phyloP scores from a whole-genome alignment of 2,329 filamentous ascomycete genomes.

The Shiraia bambusicola region DNA sequence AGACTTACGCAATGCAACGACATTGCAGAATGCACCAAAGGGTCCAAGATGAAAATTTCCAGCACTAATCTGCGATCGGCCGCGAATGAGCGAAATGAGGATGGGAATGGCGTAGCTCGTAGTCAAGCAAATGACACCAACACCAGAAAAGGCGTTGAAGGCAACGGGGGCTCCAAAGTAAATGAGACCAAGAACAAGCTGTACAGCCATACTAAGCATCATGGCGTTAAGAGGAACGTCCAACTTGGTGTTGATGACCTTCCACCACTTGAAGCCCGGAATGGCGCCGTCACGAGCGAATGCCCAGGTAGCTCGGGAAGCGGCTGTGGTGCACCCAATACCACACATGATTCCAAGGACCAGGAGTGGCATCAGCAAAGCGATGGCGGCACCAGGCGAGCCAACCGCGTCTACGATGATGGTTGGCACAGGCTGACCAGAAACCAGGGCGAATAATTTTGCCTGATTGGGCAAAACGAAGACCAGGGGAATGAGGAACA shows the following conservation, averaged over 20 bases:
- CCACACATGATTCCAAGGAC: constrained; percentile 68
- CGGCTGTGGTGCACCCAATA: constrained; percentile 68
- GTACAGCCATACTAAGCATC: constrained; percentile 68
- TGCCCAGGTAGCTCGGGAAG: constrained; percentile 68
- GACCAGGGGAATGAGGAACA: constrained; percentile 68
- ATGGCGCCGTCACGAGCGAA: constrained; percentile 72
- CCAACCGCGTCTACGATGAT: constrained; percentile 66
- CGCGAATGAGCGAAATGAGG: constrained; percentile 61
- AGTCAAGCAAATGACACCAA: constrained; percentile 70
- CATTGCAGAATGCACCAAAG: constrained; percentile 63
- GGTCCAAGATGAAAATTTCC: constrained; percentile 63
- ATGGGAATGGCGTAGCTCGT: constrained; percentile 69
- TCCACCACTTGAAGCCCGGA: constrained; percentile 63
- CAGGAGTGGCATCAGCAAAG: constrained; percentile 63
- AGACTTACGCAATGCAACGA: constrained; percentile 62
- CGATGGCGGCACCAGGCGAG: constrained; percentile 62
- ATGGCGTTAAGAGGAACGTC: constrained; percentile 70
- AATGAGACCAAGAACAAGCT: constrained; percentile 65
- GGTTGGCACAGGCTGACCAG: constrained; percentile 63
- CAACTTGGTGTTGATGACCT: constrained; percentile 60
- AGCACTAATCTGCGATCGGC: constrained; percentile 60
- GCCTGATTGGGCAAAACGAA: constrained; percentile 68
- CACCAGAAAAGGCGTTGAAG: constrained; percentile 72
- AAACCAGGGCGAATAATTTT: constrained; percentile 55
- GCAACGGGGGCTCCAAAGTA: constrained; percentile 69